phyloP scores from a whole-genome alignment of 129 eudicot genomes.

The Lonicera japonica region DNA sequence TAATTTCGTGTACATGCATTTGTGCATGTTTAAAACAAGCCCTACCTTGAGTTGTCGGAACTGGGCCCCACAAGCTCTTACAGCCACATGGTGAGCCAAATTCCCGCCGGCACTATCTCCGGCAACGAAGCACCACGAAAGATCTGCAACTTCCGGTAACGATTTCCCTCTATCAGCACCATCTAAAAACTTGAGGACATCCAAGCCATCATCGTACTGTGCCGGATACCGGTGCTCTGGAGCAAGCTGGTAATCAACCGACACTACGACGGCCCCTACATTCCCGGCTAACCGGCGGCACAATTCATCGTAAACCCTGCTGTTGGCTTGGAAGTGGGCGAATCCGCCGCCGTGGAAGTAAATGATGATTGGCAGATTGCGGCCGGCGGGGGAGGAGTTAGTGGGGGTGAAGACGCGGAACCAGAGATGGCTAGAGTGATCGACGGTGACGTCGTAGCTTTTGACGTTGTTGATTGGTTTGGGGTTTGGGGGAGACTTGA shows the following conservation, averaged over 20 bases:
- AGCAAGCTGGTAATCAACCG: constrained; percentile 7
- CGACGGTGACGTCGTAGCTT: constrained; percentile 24
- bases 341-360: constrained; percentile 27
- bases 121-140: not conserved
- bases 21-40: no score
- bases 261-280: constrained; percentile 2
- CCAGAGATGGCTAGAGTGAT: constrained; percentile 23
- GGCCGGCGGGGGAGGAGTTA: no score
- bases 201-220: constrained; percentile 10
- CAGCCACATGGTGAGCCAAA: constrained; percentile 10
- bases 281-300: constrained; percentile 5
- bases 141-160: constrained; percentile 10
- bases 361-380: constrained; percentile 12
- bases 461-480: constrained; percentile 17
- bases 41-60: constrained; percentile 3
- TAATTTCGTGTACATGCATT: no score
- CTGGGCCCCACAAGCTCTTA: not conserved
- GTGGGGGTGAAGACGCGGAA: constrained; percentile 23
- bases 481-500: constrained; percentile 13
- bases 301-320: not conserved
- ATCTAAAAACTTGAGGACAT: constrained; percentile 4
- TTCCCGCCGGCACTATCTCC: constrained; percentile 20
- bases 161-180: no score
- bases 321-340: not conserved
- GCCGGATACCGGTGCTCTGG: constrained; percentile 13